Conservation (phyloP, 2,329 filamentous ascomycete genomes). For the Domatiomyces globalis region DNA sequence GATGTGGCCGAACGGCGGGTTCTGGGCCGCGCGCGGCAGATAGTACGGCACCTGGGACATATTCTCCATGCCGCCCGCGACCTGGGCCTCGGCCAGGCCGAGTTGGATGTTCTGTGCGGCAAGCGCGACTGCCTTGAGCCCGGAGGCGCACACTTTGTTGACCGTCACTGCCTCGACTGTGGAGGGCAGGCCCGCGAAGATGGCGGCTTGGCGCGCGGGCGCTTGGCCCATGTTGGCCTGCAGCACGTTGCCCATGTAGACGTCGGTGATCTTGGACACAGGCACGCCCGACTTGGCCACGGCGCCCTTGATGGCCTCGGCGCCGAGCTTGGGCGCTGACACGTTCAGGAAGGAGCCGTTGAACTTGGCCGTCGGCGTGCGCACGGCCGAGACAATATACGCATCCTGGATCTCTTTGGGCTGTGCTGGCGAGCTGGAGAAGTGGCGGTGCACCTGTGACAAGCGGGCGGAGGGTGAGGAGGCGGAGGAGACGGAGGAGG, state of each 20-base stretch:
- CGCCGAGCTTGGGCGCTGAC: slow-evolving; percentile 74
- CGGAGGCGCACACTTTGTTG: slow-evolving; percentile 96
- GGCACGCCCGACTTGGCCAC: slow-evolving; percentile 76
- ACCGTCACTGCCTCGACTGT: slow-evolving; percentile 78
- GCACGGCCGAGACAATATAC: slow-evolving; percentile 80
- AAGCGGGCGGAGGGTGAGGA: slow-evolving; percentile 26
- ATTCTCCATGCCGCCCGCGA: slow-evolving; percentile 95
- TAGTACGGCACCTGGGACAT: slow-evolving; percentile 95
- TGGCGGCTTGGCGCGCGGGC: slow-evolving; percentile 76
- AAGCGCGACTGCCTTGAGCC: slow-evolving; percentile 78
- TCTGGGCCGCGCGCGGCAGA: slow-evolving; percentile 61
- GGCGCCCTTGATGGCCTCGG: slow-evolving; percentile 81
- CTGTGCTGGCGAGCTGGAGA: slow-evolving; percentile 36
- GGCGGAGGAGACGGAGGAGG: slow-evolving; percentile 19
- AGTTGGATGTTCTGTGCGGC: slow-evolving; percentile 92
- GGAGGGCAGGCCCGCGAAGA: slow-evolving; percentile 74
- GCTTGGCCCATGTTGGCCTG: slow-evolving; percentile 74
- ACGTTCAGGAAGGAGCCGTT: slow-evolving; percentile 80
- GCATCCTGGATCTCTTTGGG: slow-evolving; percentile 67
- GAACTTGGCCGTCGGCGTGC: slow-evolving; percentile 86
- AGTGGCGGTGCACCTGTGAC: slow-evolving; percentile 35
- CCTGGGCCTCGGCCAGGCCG: slow-evolving; percentile 70
- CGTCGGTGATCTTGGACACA: slow-evolving; percentile 65
- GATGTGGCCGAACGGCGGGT: slow-evolving; percentile 75
- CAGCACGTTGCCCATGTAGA: slow-evolving; percentile 96